Percentiles rank a stretch among this genome's conserved stretches.
These are phyloP conservation scores for Gastrolobium villosum DNA, from an alignment of 306 rosid species.

Conservation along the genomic window DNA sequence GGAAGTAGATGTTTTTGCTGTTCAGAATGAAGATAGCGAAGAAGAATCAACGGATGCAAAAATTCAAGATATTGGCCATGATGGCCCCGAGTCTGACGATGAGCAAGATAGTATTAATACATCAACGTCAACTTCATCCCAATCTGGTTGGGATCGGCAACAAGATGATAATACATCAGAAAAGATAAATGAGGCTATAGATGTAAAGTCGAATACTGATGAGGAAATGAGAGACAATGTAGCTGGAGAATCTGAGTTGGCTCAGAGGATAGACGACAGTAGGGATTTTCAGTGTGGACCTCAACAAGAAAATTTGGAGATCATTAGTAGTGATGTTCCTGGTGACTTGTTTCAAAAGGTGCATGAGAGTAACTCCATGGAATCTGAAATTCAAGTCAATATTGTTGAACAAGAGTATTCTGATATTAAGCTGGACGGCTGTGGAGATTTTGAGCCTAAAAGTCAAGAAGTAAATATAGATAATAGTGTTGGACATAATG, in stretches of 20 bases:
- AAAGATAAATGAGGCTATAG: slow-evolving; percentile 17
- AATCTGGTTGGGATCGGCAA: too few relatives aligned
- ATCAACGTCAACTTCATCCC: too few relatives aligned
- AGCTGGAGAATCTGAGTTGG: slow-evolving; percentile 15
- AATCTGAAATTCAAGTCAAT: slow-evolving; percentile 39
- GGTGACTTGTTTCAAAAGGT: slow-evolving; percentile 40
- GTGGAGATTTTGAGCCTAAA: slow-evolving; percentile 42
- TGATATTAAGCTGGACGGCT: slow-evolving; percentile 32
- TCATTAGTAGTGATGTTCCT: not conserved
- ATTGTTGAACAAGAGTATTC: slow-evolving; percentile 22
- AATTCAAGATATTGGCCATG: slow-evolving; percentile 27
- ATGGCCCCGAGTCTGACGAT: slow-evolving; percentile 32
- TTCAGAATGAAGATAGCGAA: slow-evolving; percentile 44
- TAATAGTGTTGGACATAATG: slow-evolving; percentile 33
- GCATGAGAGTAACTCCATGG: slow-evolving; percentile 37
- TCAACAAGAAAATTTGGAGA: slow-evolving; percentile 43
- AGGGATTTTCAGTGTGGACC: slow-evolving; percentile 37
- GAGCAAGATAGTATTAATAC: slow-evolving; percentile 17
- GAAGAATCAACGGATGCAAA: slow-evolving; percentile 43
- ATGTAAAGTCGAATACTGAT: slow-evolving; percentile 31
- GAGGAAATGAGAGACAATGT: slow-evolving; percentile 41
- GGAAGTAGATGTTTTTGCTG: slow-evolving; percentile 47
- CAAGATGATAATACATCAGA: slow-evolving; percentile 47
- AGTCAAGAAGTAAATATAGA: slow-evolving; percentile 45
- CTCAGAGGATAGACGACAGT: slow-evolving; percentile 29